A percentile compares a stretch with the other conserved stretches of the same genome.
Conservation (phyloP, 1,284 basidiomycete species). For the Ustilago crameri region DNA sequence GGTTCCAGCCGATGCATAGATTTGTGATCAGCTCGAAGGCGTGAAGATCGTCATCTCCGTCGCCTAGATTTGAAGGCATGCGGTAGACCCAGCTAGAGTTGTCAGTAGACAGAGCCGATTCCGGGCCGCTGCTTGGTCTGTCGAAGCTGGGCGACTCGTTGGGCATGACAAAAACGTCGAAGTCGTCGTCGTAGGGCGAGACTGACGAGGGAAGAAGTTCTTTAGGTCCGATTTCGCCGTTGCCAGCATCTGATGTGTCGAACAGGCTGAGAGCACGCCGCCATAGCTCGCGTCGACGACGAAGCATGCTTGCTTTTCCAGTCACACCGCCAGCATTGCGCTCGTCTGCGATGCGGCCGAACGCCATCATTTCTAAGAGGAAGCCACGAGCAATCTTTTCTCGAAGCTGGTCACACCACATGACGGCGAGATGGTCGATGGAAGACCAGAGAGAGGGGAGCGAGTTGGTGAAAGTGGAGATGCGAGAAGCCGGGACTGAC, state of each 20-base stretch:
- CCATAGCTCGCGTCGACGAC: conserved; percentile 54
- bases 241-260: conserved; percentile 36
- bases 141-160: conserved; percentile 16
- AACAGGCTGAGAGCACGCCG: conserved; percentile 43
- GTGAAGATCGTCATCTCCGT: conserved; percentile 19
- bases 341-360: conserved; percentile 34
- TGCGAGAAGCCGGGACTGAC: conserved; percentile 67
- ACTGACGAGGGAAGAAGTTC: conserved; percentile 15
- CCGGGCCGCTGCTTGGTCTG: conserved; percentile 4
- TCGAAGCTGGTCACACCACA: conserved; percentile 98
- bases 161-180: conserved; percentile 23
- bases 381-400: conserved; percentile 77
- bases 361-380: conserved; percentile 51
- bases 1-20: conserved; percentile 50
- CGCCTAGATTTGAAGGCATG: conserved; percentile 23
- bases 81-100: conserved; percentile 16
- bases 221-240: conserved; percentile 25
- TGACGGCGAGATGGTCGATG: conserved; percentile 94
- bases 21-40: conserved; percentile 61
- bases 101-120: conserved; percentile 11
- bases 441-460: conserved; percentile 92
- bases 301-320: conserved; percentile 19
- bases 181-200: conserved; percentile 20
- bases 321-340: conserved; percentile 26
- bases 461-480: conserved; percentile 78